These are phyloP conservation scores for Colletotrichum shisoi DNA, from an alignment of 2,329 filamentous ascomycete genomes.

Conservation along the genomic window DNA sequence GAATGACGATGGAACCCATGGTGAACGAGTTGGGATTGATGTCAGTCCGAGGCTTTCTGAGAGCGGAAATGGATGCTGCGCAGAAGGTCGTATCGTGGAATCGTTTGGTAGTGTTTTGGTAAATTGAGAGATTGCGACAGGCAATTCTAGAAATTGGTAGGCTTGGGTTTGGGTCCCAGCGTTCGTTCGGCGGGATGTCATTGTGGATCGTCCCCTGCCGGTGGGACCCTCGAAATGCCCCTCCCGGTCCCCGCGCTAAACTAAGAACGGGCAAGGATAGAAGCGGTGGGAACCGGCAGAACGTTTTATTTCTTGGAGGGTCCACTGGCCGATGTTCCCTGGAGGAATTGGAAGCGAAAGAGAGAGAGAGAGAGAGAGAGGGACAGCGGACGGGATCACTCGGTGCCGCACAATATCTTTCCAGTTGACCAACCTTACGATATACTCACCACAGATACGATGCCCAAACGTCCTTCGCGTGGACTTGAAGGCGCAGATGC, in stretches of 20 bases:
- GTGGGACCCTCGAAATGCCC: constrained; percentile 13
- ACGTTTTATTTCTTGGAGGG: constrained; percentile 40
- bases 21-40: constrained; percentile 6
- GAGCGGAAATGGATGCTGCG: background rate
- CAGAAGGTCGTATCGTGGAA: background rate
- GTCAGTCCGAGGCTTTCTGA: background rate
- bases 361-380: background rate
- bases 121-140: constrained; percentile 2
- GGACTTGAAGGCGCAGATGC: constrained; percentile 53
- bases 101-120: background rate
- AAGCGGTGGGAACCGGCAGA: constrained; percentile 39
- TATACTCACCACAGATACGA: constrained; percentile 41
- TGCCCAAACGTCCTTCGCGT: constrained; percentile 57
- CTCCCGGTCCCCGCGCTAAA: constrained; percentile 35
- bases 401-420: constrained; percentile 5
- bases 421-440: background rate
- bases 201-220: constrained; percentile 27
- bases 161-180: constrained; percentile 6
- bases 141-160: constrained; percentile 22
- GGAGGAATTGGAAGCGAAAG: background rate
- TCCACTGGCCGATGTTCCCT: constrained; percentile 19
- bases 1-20: constrained; percentile 87
- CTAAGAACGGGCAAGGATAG: background rate
- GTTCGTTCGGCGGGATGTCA: constrained; percentile 32
- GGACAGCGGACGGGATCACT: background rate